Percentiles rank a stretch among this genome's conserved stretches.
phyloP scores from a whole-genome alignment of 1,284 basidiomycete genomes.

The Trichosporon inkin region DNA sequence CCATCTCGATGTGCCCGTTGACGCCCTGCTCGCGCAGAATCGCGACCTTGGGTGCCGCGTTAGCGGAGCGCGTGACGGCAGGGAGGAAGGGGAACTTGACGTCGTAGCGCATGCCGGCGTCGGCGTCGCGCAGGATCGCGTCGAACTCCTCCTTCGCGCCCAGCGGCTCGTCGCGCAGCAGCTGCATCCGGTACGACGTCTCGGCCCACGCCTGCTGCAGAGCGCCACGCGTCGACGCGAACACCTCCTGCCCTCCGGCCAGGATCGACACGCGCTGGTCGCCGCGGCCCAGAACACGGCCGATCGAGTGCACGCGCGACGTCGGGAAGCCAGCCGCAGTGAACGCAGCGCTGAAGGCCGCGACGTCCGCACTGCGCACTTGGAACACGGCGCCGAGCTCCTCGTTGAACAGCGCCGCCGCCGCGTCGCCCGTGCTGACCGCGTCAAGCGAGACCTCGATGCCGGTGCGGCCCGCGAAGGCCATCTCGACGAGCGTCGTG shows the following conservation, averaged over 20 bases:
- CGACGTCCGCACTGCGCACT: conserved; percentile 63
- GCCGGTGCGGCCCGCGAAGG: conserved; percentile 84
- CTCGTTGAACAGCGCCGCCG: conserved; percentile 86
- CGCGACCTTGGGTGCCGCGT: conserved; percentile 75
- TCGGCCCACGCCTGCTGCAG: conserved; percentile 89
- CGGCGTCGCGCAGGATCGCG: conserved; percentile 65
- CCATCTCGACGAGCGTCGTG: conserved; percentile 90
- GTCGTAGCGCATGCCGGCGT: conserved; percentile 70
- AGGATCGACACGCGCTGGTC: conserved; percentile 66
- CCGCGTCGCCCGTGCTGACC: conserved; percentile 55
- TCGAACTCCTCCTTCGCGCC: conserved; percentile 77
- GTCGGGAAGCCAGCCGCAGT: conserved; percentile 67
- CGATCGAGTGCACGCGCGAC: conserved; percentile 69
- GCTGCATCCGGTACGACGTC: conserved; percentile 89
- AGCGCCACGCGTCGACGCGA: conserved; percentile 62
- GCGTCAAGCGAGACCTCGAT: conserved; percentile 54
- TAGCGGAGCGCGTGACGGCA: conserved; percentile 28
- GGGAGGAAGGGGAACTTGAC: conserved; percentile 60
- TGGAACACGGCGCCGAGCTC: conserved; percentile 93
- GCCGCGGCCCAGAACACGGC: conserved; percentile 58
- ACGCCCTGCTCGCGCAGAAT: conserved; percentile 97
- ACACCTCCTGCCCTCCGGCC: conserved; percentile 58
- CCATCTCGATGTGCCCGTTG: conserved; percentile 98
- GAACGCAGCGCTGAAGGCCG: conserved; percentile 62
- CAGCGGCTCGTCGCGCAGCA: conserved; percentile 75